These are phyloP conservation scores for Rubia tinctorum DNA, from an alignment of 305 asterid species.

Conservation along the genomic window DNA sequence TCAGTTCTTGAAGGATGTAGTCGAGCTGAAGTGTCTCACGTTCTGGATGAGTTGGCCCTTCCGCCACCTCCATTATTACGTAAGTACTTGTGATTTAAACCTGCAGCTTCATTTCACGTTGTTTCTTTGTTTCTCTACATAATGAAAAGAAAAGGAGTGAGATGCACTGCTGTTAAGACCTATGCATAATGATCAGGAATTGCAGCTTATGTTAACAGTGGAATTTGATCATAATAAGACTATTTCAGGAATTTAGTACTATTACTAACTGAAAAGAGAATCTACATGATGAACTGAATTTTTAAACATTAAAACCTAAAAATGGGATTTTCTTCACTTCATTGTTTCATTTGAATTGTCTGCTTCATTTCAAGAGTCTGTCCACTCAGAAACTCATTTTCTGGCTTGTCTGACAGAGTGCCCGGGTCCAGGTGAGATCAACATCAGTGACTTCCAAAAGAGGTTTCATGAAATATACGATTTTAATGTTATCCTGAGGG, in stretches of 20 bases:
- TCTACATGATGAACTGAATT: not conserved
- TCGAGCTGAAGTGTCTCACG: constrained; percentile 24
- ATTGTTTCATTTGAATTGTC: not conserved
- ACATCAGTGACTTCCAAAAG: constrained; percentile 49
- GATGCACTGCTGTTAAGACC: not conserved
- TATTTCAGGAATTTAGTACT: not conserved
- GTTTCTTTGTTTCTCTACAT: not conserved
- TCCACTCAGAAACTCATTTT: constrained; percentile 5
- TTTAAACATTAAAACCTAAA: not conserved
- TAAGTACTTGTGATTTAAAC: constrained; percentile 25
- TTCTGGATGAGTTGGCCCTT: constrained; percentile 31
- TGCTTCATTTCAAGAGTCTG: not conserved
- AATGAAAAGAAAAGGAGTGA: not conserved
- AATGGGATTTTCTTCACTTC: not conserved
- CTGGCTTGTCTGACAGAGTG: constrained; percentile 34
- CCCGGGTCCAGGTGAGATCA: constrained; percentile 32
- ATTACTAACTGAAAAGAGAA: not conserved
- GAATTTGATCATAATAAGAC: not conserved
- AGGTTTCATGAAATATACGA: constrained; percentile 45
- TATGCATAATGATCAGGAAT: not conserved
- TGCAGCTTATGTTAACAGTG: not conserved
- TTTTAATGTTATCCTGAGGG: constrained; percentile 51
- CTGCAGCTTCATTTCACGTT: not conserved
- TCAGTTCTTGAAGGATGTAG: constrained; percentile 22
- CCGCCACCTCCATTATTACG: constrained; percentile 58